These are phyloP conservation scores for Solanum commersonii DNA, from an alignment of 257 asterid genomes.

Conservation along the genomic window DNA sequence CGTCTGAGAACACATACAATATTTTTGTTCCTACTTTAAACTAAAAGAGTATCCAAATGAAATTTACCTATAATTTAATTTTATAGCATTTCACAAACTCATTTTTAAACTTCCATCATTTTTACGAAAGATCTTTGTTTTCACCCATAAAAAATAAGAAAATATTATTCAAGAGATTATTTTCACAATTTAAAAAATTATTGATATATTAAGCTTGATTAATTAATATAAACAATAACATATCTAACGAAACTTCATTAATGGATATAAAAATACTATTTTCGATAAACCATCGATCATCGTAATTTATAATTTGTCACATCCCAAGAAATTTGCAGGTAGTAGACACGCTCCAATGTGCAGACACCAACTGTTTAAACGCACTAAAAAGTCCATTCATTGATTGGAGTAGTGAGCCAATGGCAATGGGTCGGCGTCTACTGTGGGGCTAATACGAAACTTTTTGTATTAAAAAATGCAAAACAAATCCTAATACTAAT, in stretches of 20 bases:
- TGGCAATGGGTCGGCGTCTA: conserved; percentile 17
- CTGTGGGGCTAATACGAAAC: conserved; percentile 5
- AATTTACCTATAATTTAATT: not conserved
- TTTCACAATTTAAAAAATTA: not conserved
- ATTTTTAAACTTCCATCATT: not conserved
- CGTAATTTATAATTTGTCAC: not conserved
- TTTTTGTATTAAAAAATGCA: not conserved
- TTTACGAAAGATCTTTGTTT: too few relatives aligned
- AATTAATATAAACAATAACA: too few relatives aligned
- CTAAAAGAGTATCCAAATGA: not conserved
- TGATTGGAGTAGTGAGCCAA: conserved; percentile 29
- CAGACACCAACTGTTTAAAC: conserved; percentile 33
- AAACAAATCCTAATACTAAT: not conserved
- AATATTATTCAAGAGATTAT: not conserved
- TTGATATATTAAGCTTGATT: not conserved
- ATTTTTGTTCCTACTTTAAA: too few relatives aligned
- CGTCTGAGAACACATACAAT: not conserved
- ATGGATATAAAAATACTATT: rapidly evolving
- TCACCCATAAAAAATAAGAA: not conserved
- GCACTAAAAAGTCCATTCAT: conserved; percentile 41
- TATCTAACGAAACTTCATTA: too few relatives aligned
- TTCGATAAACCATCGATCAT: rapidly evolving
- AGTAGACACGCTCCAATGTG: conserved; percentile 39
- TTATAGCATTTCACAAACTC: not conserved
- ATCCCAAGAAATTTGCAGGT: conserved; percentile 18